Evolutionary conservation across 2,329 filamentous ascomycete genomes (phyloP).

Genomic region (Botrytis hyacinthi): DNA sequence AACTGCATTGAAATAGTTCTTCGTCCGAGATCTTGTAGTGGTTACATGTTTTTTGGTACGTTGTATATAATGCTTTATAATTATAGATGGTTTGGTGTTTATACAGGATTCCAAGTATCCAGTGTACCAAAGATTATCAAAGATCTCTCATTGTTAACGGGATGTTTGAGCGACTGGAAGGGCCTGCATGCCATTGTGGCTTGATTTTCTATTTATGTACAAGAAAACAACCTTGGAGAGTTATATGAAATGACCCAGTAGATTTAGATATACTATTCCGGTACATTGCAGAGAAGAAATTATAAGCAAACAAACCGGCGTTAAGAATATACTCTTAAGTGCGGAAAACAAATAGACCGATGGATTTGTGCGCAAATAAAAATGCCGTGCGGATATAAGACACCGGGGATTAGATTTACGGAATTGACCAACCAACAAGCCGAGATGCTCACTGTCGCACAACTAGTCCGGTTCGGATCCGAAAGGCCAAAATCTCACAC

Average conservation of each 20-base stretch:
- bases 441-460: constrained; percentile 6
- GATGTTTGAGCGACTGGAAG: background rate
- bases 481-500: background rate
- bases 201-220: background rate
- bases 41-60: rapidly evolving
- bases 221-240: background rate
- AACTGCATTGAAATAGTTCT: background rate
- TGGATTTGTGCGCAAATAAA: background rate
- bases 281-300: background rate
- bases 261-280: background rate
- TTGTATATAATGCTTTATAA: background rate
- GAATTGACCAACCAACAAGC: background rate
- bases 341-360: background rate
- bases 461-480: constrained; percentile 13
- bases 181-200: no score
- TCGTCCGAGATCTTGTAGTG: background rate
- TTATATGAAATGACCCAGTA: background rate
- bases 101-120: no score
- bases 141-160: no score
- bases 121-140: no score
- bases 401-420: background rate
- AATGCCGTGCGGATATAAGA: constrained; percentile 5
- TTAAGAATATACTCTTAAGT: background rate
- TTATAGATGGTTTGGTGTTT: no score
- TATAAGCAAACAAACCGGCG: background rate